Conservation (phyloP, 1,284 basidiomycete genomes). For the Melanopsichium pennsylvanicum region DNA sequence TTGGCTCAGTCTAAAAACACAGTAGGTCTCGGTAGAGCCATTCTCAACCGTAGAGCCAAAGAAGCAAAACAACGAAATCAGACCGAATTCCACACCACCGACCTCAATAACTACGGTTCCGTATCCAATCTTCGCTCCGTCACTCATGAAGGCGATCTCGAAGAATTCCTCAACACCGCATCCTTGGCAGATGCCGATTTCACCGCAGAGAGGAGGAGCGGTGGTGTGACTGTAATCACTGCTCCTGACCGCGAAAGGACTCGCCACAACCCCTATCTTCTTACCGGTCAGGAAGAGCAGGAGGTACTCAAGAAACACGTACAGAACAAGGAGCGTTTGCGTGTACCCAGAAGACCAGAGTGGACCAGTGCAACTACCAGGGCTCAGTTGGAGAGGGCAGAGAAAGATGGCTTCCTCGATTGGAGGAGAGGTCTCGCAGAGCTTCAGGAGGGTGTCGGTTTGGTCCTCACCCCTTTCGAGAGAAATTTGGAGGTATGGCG, state of each 20-base stretch:
- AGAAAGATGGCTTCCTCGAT: slow-evolving; percentile 64
- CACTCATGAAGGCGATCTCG: slow-evolving; percentile 93
- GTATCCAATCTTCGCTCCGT: slow-evolving; percentile 78
- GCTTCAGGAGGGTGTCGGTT: slow-evolving; percentile 60
- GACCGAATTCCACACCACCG: slow-evolving; percentile 64
- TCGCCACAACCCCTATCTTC: slow-evolving; percentile 81
- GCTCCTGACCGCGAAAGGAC: slow-evolving; percentile 67
- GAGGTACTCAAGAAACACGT: slow-evolving; percentile 66
- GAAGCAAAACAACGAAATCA: slow-evolving; percentile 50
- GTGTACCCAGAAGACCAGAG: slow-evolving; percentile 60
- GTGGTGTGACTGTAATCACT: slow-evolving; percentile 80
- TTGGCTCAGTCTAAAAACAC: slow-evolving; percentile 63
- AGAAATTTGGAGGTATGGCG: slow-evolving; percentile 65
- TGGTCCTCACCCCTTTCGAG: slow-evolving; percentile 66
- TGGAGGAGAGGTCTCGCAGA: slow-evolving; percentile 64
- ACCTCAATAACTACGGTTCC: slow-evolving; percentile 67
- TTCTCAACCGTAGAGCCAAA: slow-evolving; percentile 60
- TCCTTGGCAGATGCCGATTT: slow-evolving; percentile 94
- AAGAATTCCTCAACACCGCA: slow-evolving; percentile 94
- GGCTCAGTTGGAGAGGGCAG: slow-evolving; percentile 60
- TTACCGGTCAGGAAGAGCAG: slow-evolving; percentile 83
- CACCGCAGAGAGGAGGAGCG: slow-evolving; percentile 90
- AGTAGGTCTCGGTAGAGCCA: slow-evolving; percentile 62
- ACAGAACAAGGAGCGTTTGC: slow-evolving; percentile 58
- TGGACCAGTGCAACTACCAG: slow-evolving; percentile 61